A percentile compares a stretch with the other conserved stretches of the same genome.
Evolutionary conservation across 768 basidiomycete genomes (phyloP).

Genomic region (Podaxis sp.): DNA sequence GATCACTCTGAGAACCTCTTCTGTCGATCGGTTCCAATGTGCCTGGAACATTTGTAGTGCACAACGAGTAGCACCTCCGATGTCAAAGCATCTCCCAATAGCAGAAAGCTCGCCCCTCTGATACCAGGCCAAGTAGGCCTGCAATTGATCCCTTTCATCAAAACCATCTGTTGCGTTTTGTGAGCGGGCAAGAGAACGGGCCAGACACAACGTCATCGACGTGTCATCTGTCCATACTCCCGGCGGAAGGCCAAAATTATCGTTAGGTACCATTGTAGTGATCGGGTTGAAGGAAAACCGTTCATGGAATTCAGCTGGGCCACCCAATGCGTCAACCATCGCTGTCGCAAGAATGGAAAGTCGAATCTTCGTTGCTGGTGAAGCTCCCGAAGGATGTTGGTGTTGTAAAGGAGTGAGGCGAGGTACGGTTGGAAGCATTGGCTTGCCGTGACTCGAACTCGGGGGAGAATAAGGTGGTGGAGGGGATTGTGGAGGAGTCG

Average conservation of each 20-base stretch:
- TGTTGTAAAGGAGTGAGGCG: background rate
- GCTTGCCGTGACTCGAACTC: background rate
- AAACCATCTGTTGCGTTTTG: constrained; percentile 28
- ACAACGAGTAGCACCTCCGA: constrained; percentile 33
- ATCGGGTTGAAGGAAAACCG: constrained; percentile 39
- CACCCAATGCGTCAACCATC: constrained; percentile 46
- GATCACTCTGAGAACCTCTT: constrained; percentile 23
- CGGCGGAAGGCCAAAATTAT: constrained; percentile 32
- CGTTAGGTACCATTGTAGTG: constrained; percentile 37
- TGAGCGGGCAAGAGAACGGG: constrained; percentile 30
- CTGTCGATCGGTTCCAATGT: background rate
- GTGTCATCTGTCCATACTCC: constrained; percentile 53
- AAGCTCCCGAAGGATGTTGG: constrained; percentile 19
- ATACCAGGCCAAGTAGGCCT: constrained; percentile 35
- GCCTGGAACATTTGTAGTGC: constrained; percentile 33
- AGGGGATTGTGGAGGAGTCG: background rate
- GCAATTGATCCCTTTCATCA: constrained; percentile 35
- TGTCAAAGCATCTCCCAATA: constrained; percentile 37
- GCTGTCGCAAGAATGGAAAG: constrained; percentile 39
- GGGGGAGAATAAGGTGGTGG: background rate
- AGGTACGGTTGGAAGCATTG: background rate
- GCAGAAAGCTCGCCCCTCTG: constrained; percentile 33
- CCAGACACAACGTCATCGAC: constrained; percentile 46
- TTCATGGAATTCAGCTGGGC: constrained; percentile 39
- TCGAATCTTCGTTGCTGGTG: constrained; percentile 37